Base-by-base conservation (phyloP, 495 filamentous ascomycete species). In the Xylaria longipes region DNA sequence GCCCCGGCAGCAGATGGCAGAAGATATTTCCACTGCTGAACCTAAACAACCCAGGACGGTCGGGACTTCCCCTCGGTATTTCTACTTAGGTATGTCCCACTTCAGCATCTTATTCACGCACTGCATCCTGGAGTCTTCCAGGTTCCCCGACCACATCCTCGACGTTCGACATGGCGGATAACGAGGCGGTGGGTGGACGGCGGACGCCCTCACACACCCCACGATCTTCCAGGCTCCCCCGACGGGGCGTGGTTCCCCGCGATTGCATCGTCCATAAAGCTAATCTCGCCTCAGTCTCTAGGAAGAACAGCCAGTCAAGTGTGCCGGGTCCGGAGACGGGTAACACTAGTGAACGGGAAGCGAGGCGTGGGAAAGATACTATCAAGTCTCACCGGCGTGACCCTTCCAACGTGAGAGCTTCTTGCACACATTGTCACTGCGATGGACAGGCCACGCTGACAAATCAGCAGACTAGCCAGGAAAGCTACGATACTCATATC, bases 31-130 rank as follows among this genome's bases (percentile, higher is more conserved):
- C 37, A 35, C 37, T 50, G 29, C 41, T 52, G 68, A 63, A 62
- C 54, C n/a, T 61, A 61, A 45, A 60, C 41, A 15, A 22, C 29
- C 41, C 27, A 65, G 41, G 46, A 62, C 66, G 33, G 48, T 27
- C 65, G 27, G 20, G 6, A 60, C 37, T 48, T 17, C 57, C 35
- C 69, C 69, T 65, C 48, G 69, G 25, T 70, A 50, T 27, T 60
- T 60, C 35, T 45, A 62, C 62, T 66, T 71, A 74, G 75, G 77
- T 78, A 78, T 70, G 77, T 77, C 43, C 5, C 33, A 46, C 52
- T 12, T 68, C 72, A 45, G 70, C 29, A 17, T 60, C 17, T 66
- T 71, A 14, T 71, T 60, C 52, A n/a, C 14, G 15, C 43, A 39
- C 56, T 62, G 1, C 37, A 14, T 31, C 54, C 39, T 68, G 8